Conservation (phyloP, 768 basidiomycete species). For the Boletus sp. region DNA sequence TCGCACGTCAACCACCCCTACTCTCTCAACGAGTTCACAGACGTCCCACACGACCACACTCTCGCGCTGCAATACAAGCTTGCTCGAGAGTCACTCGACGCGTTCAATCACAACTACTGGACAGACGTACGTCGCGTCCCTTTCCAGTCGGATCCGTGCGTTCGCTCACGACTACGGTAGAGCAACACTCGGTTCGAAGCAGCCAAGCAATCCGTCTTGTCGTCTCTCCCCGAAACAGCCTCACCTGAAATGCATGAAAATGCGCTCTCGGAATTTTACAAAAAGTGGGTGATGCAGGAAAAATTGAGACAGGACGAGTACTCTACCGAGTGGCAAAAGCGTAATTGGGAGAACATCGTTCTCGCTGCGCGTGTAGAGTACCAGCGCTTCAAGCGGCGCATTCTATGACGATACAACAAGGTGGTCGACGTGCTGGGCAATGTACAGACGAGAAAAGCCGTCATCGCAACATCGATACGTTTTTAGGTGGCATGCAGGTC, state of each 20-base stretch:
- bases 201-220: constrained; percentile 58
- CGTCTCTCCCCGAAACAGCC: constrained; percentile 51
- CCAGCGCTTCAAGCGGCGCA: constrained; percentile 39
- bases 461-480: neutral
- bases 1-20: constrained; percentile 57
- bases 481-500: neutral
- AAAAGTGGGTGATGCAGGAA: constrained; percentile 74
- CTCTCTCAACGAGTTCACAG: constrained; percentile 69
- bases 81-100: constrained; percentile 68
- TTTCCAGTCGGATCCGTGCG: neutral
- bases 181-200: constrained; percentile 79
- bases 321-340: constrained; percentile 63
- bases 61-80: constrained; percentile 69
- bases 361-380: constrained; percentile 59
- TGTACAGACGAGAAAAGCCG: neutral
- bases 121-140: constrained; percentile 54
- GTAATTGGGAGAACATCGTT: constrained; percentile 54
- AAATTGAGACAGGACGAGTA: constrained; percentile 54
- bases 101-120: constrained; percentile 81
- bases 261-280: constrained; percentile 74
- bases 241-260: constrained; percentile 57
- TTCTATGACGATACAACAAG: constrained; percentile 20
- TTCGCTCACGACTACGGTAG: constrained; percentile 37
- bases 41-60: constrained; percentile 36
- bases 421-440: neutral